Evolutionary conservation across 1,284 basidiomycete genomes (phyloP).

Genomic region (Grifola frondosa): DNA sequence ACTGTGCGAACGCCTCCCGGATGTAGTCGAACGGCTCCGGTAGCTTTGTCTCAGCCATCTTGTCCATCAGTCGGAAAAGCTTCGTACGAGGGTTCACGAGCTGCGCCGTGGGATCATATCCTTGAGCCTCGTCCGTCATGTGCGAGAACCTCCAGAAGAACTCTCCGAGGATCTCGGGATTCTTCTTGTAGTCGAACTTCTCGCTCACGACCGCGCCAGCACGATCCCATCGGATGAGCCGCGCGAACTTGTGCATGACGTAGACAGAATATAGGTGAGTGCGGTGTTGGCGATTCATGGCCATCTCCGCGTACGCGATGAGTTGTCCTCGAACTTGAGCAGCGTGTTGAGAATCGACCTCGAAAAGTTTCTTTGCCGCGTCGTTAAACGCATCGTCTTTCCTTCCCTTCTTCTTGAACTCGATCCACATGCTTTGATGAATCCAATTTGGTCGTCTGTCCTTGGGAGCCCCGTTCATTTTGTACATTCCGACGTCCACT

Average conservation of each 20-base stretch:
- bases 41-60: too few relatives aligned
- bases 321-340: slow-evolving; percentile 3
- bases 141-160: slow-evolving; percentile 12
- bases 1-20: slow-evolving; percentile 5
- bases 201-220: slow-evolving; percentile 13
- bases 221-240: slow-evolving; percentile 18
- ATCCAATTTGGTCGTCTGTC: slow-evolving; percentile 1
- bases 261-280: background rate
- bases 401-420: slow-evolving; percentile 1
- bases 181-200: slow-evolving; percentile 7
- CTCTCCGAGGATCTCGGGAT: slow-evolving; percentile 9
- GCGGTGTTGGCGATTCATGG: slow-evolving; percentile 10
- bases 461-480: background rate
- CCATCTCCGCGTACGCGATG: slow-evolving; percentile 5
- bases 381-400: slow-evolving; percentile 2
- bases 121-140: slow-evolving; percentile 4
- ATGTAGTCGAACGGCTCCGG: slow-evolving; percentile 9
- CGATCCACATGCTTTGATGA: slow-evolving; percentile 1
- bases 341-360: background rate
- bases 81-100: background rate
- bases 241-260: background rate
- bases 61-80: slow-evolving; percentile 4
- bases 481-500: slow-evolving; percentile 7
- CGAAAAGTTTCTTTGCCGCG: too few relatives aligned
- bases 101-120: slow-evolving; percentile 10